Evolutionary conservation across 768 basidiomycete genomes (phyloP).

Genomic region (Hygrocybe coccinea): DNA sequence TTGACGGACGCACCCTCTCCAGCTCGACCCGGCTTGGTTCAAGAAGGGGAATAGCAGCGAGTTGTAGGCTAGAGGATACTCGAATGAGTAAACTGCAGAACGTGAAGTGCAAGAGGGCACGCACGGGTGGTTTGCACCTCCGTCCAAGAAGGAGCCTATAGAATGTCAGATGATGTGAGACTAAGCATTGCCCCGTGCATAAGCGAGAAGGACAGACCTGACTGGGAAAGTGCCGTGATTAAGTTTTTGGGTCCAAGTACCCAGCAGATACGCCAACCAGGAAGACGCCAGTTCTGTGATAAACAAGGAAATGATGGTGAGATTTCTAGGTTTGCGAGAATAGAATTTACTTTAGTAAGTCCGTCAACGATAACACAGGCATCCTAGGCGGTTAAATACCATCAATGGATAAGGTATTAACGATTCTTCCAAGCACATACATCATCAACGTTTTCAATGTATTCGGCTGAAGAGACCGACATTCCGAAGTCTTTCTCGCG

Average conservation of each 20-base stretch:
- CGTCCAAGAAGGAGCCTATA: constrained; percentile 82
- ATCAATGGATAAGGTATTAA: neutral
- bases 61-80: constrained; percentile 55
- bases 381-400: constrained; percentile 43
- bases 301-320: neutral
- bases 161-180: neutral
- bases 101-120: constrained; percentile 21
- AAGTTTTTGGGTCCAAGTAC: constrained; percentile 88
- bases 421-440: constrained; percentile 28
- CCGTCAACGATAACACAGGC: constrained; percentile 85
- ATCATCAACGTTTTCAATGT: constrained; percentile 80
- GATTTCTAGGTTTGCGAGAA: neutral
- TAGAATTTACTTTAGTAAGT: constrained; percentile 70
- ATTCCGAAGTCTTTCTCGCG: constrained; percentile 66
- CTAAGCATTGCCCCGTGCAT: neutral
- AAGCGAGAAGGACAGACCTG: constrained; percentile 38
- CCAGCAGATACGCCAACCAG: constrained; percentile 94
- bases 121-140: constrained; percentile 90
- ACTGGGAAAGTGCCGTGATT: constrained; percentile 86
- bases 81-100: neutral
- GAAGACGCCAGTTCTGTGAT: constrained; percentile 86
- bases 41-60: constrained; percentile 81
- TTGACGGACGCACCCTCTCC: constrained; percentile 52
- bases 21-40: constrained; percentile 60
- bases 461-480: constrained; percentile 77